Conservation (phyloP, 352 stramenopile genomes). For the Globisporangium recalcitrans region DNA sequence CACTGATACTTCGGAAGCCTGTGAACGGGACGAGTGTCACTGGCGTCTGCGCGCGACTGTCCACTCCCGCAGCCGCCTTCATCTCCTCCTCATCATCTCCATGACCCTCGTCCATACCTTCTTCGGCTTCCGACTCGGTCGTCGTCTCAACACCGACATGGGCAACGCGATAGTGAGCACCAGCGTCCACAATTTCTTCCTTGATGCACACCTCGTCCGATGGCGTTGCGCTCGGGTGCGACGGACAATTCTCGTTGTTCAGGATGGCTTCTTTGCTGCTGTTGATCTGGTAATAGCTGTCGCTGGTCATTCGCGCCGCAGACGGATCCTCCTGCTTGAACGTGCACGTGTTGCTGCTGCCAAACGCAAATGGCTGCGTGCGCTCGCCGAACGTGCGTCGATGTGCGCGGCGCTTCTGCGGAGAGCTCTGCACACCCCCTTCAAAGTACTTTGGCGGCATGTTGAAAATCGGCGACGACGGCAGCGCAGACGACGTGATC, state of each 20-base stretch:
- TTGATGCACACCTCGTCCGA: slow-evolving; percentile 11
- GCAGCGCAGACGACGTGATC: slow-evolving; percentile 5
- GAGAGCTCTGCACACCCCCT: slow-evolving; percentile 23
- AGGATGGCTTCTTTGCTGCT: not conserved
- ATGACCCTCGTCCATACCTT: slow-evolving; percentile 1
- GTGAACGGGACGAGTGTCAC: not conserved
- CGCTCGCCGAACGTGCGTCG: slow-evolving; percentile 59
- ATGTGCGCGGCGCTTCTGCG: slow-evolving; percentile 41
- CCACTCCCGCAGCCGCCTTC: not conserved
- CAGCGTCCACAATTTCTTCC: slow-evolving; percentile 8
- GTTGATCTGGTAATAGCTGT: slow-evolving; percentile 1
- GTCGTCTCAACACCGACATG: not conserved
- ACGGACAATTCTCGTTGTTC: slow-evolving; percentile 1
- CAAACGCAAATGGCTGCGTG: slow-evolving; percentile 46
- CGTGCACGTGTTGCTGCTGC: slow-evolving; percentile 4
- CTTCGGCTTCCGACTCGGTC: slow-evolving; percentile 8
- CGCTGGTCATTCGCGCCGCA: not conserved
- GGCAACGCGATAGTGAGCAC: not conserved
- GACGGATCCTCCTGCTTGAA: slow-evolving; percentile 9
- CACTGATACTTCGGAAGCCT: slow-evolving; percentile 17
- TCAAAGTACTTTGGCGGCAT: slow-evolving; percentile 46
- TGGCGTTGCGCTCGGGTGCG: not conserved
- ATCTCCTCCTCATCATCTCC: slow-evolving; percentile 7
- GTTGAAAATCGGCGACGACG: slow-evolving; percentile 17
- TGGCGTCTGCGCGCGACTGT: slow-evolving; percentile 16